Evolutionary conservation across 495 filamentous ascomycete genomes (phyloP).

Genomic region (Podospora australis): DNA sequence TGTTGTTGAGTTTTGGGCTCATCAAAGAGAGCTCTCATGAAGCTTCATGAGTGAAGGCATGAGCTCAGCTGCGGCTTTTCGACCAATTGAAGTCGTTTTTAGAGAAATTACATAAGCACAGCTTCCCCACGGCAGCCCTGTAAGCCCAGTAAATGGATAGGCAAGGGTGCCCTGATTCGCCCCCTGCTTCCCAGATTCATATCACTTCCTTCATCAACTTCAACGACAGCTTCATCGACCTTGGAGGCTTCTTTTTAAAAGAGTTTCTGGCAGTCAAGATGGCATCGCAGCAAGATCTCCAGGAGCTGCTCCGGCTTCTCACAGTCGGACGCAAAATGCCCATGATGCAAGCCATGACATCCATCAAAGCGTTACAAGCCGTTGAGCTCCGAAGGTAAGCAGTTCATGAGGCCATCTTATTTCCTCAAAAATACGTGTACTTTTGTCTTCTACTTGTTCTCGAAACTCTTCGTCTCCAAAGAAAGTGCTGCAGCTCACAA

Average conservation of each 20-base stretch:
- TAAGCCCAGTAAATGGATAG: not conserved
- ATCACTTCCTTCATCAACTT: not conserved
- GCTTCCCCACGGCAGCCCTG: conserved; percentile 2
- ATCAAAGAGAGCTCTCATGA: too few relatives aligned
- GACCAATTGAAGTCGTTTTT: not conserved
- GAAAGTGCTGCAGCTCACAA: conserved; percentile 4
- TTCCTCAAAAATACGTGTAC: too few relatives aligned
- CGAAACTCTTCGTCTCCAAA: not conserved
- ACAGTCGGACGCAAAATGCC: conserved; percentile 66
- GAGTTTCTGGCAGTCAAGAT: conserved; percentile 20
- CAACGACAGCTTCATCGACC: not conserved
- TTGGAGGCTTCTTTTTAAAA: not conserved
- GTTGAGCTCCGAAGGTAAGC: conserved; percentile 56
- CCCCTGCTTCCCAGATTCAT: conserved; percentile 1
- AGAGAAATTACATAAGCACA: not conserved
- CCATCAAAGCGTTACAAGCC: conserved; percentile 59
- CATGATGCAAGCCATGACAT: conserved; percentile 61
- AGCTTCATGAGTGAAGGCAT: too few relatives aligned
- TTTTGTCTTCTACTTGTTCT: too few relatives aligned
- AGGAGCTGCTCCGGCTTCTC: conserved; percentile 69
- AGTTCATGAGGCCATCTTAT: too few relatives aligned
- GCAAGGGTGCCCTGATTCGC: conserved; percentile 6
- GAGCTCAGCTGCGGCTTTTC: not conserved
- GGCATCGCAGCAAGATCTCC: conserved; percentile 54
- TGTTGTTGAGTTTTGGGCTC: not conserved